A percentile compares a stretch with the other conserved stretches of the same genome.
These are phyloP conservation scores for Miscanthus lutarioriparius DNA, from an alignment of 176 grass and related monocot genomes.

Conservation along the genomic window DNA sequence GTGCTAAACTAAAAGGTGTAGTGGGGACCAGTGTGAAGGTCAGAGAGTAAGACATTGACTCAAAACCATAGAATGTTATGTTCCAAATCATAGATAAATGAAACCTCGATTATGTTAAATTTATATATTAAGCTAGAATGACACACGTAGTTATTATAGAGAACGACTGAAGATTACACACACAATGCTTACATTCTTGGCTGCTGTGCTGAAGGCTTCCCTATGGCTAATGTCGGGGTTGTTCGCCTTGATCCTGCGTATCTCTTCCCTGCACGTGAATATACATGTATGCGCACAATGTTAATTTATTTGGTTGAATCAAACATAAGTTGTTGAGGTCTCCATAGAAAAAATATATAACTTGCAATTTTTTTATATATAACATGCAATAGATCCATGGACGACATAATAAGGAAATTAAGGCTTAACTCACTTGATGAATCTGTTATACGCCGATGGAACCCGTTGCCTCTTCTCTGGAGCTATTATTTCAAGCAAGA, in stretches of 20 bases:
- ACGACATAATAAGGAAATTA: not conserved
- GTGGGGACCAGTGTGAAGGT: not conserved
- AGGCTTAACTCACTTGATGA: conserved; percentile 78
- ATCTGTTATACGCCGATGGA: conserved; percentile 92
- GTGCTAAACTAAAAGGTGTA: not conserved
- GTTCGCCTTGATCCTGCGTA: conserved; percentile 88
- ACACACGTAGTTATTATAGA: not conserved
- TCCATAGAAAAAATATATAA: conserved; percentile 9
- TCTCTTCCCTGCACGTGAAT: conserved; percentile 68
- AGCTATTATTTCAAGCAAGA: conserved; percentile 43
- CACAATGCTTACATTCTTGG: conserved; percentile 81
- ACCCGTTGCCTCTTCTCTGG: conserved; percentile 91
- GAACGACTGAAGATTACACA: not conserved
- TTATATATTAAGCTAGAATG: not conserved
- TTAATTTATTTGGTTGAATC: not conserved
- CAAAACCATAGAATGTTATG: not conserved
- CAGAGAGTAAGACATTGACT: not conserved
- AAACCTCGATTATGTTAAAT: not conserved
- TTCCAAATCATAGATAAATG: not conserved
- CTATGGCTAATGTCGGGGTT: conserved; percentile 95
- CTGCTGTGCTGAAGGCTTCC: conserved; percentile 95
- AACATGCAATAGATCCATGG: not conserved
- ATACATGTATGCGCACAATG: not conserved
- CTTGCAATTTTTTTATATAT: not conserved
- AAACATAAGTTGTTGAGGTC: not conserved